Conservation (phyloP, 2,329 filamentous ascomycete species). For the Ramichloridium luteum region DNA sequence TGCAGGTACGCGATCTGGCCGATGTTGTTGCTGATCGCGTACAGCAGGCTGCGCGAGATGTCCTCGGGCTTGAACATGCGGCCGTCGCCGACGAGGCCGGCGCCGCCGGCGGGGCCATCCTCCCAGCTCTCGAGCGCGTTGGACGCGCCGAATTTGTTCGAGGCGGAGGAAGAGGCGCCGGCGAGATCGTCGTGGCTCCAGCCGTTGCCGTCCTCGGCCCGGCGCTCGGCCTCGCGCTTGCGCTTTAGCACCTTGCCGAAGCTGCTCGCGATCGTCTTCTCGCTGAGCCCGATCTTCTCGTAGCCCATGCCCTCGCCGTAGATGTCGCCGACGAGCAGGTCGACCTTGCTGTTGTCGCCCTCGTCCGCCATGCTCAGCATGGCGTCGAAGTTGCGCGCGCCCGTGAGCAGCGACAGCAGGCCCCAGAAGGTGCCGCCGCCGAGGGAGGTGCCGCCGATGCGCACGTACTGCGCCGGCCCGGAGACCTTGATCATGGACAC, state of each 20-base stretch:
- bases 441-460: slow-evolving; percentile 87
- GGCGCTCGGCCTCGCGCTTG: slow-evolving; percentile 70
- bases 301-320: slow-evolving; percentile 96
- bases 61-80: slow-evolving; percentile 63
- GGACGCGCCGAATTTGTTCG: too few species aligned
- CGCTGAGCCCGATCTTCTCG: slow-evolving; percentile 89
- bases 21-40: slow-evolving; percentile 95
- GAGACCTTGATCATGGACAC: slow-evolving; percentile 97
- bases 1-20: slow-evolving; percentile 97
- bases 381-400: slow-evolving; percentile 91
- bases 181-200: slow-evolving; percentile 42
- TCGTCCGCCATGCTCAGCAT: slow-evolving; percentile 87
- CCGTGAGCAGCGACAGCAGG: slow-evolving; percentile 77
- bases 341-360: slow-evolving; percentile 85
- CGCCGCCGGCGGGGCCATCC: slow-evolving; percentile 23
- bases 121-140: too few species aligned
- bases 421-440: slow-evolving; percentile 98
- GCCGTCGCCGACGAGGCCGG: slow-evolving; percentile 24
- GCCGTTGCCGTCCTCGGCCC: slow-evolving; percentile 60
- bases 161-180: too few species aligned
- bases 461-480: slow-evolving; percentile 71
- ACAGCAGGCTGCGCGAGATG: slow-evolving; percentile 80
- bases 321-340: slow-evolving; percentile 95
- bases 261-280: slow-evolving; percentile 85
- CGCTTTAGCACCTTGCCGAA: slow-evolving; percentile 95